Conservation (phyloP, 192 early-diverging fungal species). For the Backusella liffmaniae region DNA sequence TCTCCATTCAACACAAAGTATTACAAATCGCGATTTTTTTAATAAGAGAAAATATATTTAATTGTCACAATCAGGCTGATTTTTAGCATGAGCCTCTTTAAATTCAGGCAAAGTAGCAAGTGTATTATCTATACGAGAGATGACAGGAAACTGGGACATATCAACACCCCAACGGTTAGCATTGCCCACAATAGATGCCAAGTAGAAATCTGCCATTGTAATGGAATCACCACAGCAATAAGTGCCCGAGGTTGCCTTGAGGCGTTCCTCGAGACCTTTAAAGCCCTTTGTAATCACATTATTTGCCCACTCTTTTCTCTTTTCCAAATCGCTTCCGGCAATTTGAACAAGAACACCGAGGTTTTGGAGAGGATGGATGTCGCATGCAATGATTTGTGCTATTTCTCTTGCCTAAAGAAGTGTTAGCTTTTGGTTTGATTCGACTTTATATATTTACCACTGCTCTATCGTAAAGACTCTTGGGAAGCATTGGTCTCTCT, state of each 20-base stretch:
- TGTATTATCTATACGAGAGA: slow-evolving; percentile 56
- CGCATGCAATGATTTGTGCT: slow-evolving; percentile 68
- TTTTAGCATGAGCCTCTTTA: slow-evolving; percentile 53
- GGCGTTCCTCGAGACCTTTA: slow-evolving; percentile 66
- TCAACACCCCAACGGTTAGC: slow-evolving; percentile 70
- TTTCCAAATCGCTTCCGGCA: slow-evolving; percentile 46
- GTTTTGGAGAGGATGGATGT: slow-evolving; percentile 90
- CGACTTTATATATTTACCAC: slow-evolving; percentile 32
- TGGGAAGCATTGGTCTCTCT: slow-evolving; percentile 68
- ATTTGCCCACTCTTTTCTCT: slow-evolving; percentile 59
- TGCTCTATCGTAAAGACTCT: slow-evolving; percentile 62
- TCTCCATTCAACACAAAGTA: no score
- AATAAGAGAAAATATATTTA: background rate
- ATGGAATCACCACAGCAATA: slow-evolving; percentile 82
- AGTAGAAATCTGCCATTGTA: slow-evolving; percentile 80
- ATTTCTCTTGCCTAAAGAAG: slow-evolving; percentile 63
- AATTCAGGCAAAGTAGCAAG: slow-evolving; percentile 67
- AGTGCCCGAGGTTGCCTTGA: slow-evolving; percentile 60
- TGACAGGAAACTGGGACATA: slow-evolving; percentile 66
- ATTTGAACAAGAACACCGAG: slow-evolving; percentile 66
- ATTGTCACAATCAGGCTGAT: slow-evolving; percentile 56
- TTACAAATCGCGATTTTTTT: no score
- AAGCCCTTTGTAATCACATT: slow-evolving; percentile 61
- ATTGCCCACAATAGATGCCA: slow-evolving; percentile 81
- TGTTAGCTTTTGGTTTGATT: background rate